phyloP scores from a whole-genome alignment of 192 early-diverging fungal genomes.

The Obelidium mucronatum region DNA sequence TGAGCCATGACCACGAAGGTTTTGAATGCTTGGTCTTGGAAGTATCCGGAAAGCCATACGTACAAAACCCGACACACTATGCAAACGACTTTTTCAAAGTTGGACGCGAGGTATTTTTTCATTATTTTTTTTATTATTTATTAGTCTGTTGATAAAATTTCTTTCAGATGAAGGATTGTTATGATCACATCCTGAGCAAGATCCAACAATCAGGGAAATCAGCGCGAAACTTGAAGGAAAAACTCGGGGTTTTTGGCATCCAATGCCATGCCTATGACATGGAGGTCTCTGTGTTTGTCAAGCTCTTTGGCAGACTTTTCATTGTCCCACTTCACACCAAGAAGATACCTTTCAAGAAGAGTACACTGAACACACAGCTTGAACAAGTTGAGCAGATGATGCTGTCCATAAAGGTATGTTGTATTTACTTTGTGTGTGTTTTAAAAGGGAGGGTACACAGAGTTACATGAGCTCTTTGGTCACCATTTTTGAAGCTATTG shows the following conservation, averaged over 20 bases:
- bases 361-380: background rate
- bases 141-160: too few species aligned
- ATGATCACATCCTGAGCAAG: background rate
- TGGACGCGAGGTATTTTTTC: too few species aligned
- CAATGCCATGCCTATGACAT: background rate
- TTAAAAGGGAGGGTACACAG: too few species aligned
- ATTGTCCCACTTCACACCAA: background rate
- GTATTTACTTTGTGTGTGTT: too few species aligned
- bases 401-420: background rate
- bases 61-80: too few species aligned
- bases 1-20: background rate
- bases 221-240: background rate
- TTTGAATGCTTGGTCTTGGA: conserved; percentile 5
- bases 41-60: background rate
- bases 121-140: too few species aligned
- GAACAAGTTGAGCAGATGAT: background rate
- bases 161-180: too few species aligned
- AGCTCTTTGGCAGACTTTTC: background rate
- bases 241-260: background rate
- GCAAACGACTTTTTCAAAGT: too few species aligned
- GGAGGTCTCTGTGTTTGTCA: background rate
- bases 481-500: too few species aligned
- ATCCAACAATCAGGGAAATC: conserved; percentile 2
- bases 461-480: too few species aligned
- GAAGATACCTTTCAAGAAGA: background rate